Evolutionary conservation across 2,329 filamentous ascomycete genomes (phyloP).

Genomic region (Botryotinia convoluta): DNA sequence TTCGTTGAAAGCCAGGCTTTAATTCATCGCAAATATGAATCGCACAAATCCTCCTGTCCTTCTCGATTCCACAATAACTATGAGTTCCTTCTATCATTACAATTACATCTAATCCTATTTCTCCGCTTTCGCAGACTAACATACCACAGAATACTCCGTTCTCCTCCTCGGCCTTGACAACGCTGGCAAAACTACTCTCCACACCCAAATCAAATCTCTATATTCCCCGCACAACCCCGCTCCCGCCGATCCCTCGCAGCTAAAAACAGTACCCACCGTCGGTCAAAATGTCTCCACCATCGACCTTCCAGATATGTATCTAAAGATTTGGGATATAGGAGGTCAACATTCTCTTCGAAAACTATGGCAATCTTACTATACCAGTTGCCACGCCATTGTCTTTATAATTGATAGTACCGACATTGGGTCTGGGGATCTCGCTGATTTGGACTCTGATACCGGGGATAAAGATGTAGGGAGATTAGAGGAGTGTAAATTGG

Average conservation of each 20-base stretch:
- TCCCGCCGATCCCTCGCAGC: conserved; percentile 58
- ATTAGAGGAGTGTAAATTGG: conserved; percentile 82
- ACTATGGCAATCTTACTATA: conserved; percentile 95
- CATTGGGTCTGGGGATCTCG: conserved; percentile 67
- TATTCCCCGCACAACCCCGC: conserved; percentile 63
- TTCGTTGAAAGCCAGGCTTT: neutral
- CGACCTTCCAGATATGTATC: conserved; percentile 87
- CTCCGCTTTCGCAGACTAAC: conserved; percentile 5
- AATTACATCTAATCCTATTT: neutral
- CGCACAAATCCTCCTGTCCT: neutral
- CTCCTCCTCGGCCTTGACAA: conserved; percentile 97
- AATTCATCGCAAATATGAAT: neutral
- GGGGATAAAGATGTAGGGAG: conserved; percentile 50
- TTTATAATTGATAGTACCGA: conserved; percentile 97
- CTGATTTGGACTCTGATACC: neutral
- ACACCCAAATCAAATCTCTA: conserved; percentile 91
- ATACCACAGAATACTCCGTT: conserved; percentile 79
- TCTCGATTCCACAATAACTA: neutral
- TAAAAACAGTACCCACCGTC: conserved; percentile 91
- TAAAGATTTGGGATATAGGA: conserved; percentile 98
- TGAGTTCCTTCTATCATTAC: neutral
- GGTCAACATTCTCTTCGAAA: conserved; percentile 85
- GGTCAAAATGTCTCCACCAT: conserved; percentile 96
- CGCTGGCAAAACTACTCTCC: conserved; percentile 96
- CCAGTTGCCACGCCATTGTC: conserved; percentile 90